phyloP scores from a whole-genome alignment of 1,284 basidiomycete genomes.

The Amylostereum areolatum region DNA sequence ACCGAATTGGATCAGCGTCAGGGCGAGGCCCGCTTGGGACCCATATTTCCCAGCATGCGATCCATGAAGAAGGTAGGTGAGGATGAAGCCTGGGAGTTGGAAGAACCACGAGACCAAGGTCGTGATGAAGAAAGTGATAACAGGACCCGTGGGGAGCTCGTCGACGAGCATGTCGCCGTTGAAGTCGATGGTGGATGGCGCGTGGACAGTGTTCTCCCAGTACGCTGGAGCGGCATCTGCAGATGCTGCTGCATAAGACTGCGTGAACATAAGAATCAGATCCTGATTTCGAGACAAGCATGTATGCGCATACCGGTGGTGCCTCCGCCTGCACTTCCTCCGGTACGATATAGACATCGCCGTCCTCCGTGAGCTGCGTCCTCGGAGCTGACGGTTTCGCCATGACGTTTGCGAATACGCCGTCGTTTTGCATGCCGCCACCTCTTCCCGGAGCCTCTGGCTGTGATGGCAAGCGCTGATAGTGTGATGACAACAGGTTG shows the following conservation, averaged over 20 bases:
- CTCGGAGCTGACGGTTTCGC: constrained; percentile 72
- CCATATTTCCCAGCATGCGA: constrained; percentile 94
- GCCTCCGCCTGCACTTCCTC: constrained; percentile 79
- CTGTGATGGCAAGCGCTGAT: constrained; percentile 50
- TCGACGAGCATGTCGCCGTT: constrained; percentile 68
- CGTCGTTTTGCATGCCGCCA: constrained; percentile 84
- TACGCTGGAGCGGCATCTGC: constrained; percentile 92
- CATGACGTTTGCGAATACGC: constrained; percentile 93
- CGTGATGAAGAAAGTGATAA: constrained; percentile 72
- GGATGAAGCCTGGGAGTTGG: constrained; percentile 94
- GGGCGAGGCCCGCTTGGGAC: constrained; percentile 88
- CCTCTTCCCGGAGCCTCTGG: constrained; percentile 37
- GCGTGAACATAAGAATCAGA: constrained; percentile 8
- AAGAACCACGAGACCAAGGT: constrained; percentile 90
- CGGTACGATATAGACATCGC: constrained; percentile 62
- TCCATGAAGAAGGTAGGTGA: constrained; percentile 91
- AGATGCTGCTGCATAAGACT: constrained; percentile 88
- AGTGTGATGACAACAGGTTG: constrained; percentile 70
- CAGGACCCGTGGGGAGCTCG: constrained; percentile 64
- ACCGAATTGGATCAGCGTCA: constrained; percentile 91
- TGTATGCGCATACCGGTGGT: constrained; percentile 64
- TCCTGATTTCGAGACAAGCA: neutral
- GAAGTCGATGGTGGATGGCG: constrained; percentile 46
- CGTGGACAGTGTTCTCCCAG: constrained; percentile 94
- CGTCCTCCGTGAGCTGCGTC: constrained; percentile 45